A percentile compares a stretch with the other conserved stretches of the same genome.
phyloP scores from a whole-genome alignment of 1,284 basidiomycete species.

The Fistulina hepatica region DNA sequence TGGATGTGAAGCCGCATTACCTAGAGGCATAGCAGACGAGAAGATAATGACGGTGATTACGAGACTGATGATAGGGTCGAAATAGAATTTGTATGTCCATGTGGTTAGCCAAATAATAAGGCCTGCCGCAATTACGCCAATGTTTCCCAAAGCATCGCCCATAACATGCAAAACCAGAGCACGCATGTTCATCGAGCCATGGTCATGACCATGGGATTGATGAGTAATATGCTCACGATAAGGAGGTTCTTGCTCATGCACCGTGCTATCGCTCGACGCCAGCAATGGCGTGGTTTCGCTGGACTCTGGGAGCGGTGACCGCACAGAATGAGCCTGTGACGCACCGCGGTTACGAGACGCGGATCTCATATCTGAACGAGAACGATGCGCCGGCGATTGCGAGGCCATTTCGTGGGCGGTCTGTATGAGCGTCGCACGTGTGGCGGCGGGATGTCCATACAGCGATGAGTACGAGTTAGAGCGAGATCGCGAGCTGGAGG shows the following conservation, averaged over 20 bases:
- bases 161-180: constrained; percentile 91
- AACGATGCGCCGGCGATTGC: constrained; percentile 30
- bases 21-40: constrained; percentile 87
- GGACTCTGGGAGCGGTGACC: background rate
- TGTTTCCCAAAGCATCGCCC: constrained; percentile 95
- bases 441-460: constrained; percentile 83
- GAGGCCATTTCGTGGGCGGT: constrained; percentile 77
- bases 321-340: constrained; percentile 13
- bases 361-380: constrained; percentile 17
- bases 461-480: constrained; percentile 48
- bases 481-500: constrained; percentile 23
- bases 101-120: constrained; percentile 82
- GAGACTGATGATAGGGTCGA: constrained; percentile 89
- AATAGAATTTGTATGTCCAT: constrained; percentile 81
- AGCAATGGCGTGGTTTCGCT: constrained; percentile 12
- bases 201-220: constrained; percentile 19
- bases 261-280: background rate
- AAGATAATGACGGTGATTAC: constrained; percentile 97
- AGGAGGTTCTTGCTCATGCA: background rate
- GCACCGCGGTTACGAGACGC: constrained; percentile 20
- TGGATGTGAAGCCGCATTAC: constrained; percentile 33
- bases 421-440: constrained; percentile 80
- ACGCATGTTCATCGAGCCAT: constrained; percentile 94
- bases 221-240: constrained; percentile 11
- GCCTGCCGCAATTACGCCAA: constrained; percentile 94